phyloP scores from a whole-genome alignment of 2,329 filamentous ascomycete species.

The Alternaria incomplexa region DNA sequence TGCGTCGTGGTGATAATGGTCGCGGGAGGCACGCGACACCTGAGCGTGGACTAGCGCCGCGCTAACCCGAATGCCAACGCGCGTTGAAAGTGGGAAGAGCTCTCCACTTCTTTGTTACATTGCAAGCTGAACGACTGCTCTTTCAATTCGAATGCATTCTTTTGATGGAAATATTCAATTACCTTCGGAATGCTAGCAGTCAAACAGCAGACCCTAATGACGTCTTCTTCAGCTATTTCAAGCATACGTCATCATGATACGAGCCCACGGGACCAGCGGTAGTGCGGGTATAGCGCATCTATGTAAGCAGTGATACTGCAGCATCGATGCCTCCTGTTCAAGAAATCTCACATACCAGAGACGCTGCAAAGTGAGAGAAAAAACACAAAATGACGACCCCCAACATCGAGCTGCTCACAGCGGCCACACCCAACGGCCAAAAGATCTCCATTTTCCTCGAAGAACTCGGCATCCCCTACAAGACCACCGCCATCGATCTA shows the following conservation, averaged over 20 bases:
- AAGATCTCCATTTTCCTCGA: slow-evolving; percentile 83
- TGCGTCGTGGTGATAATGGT: neutral
- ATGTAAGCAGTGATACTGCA: slow-evolving; percentile 8
- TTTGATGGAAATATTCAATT: neutral
- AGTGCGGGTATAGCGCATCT: neutral
- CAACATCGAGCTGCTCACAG: slow-evolving; percentile 74
- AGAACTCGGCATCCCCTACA: slow-evolving; percentile 65
- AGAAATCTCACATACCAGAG: neutral
- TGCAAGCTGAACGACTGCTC: neutral
- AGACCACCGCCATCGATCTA: slow-evolving; percentile 61
- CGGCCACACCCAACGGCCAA: slow-evolving; percentile 85
- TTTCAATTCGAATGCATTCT: neutral
- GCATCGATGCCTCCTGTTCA: neutral
- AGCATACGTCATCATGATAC: neutral
- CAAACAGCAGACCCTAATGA: neutral
- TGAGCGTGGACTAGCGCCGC: neutral
- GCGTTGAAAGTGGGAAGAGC: neutral
- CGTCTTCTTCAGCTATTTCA: neutral
- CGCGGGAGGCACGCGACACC: neutral
- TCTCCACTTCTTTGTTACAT: neutral
- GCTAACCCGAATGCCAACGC: neutral
- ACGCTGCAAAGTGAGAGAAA: neutral
- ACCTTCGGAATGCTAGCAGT: neutral
- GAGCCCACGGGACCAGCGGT: neutral
- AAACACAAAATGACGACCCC: slow-evolving; percentile 34